Evolutionary conservation across 129 eudicot genomes (phyloP).

Genomic region (Saposhnikovia divaricata): DNA sequence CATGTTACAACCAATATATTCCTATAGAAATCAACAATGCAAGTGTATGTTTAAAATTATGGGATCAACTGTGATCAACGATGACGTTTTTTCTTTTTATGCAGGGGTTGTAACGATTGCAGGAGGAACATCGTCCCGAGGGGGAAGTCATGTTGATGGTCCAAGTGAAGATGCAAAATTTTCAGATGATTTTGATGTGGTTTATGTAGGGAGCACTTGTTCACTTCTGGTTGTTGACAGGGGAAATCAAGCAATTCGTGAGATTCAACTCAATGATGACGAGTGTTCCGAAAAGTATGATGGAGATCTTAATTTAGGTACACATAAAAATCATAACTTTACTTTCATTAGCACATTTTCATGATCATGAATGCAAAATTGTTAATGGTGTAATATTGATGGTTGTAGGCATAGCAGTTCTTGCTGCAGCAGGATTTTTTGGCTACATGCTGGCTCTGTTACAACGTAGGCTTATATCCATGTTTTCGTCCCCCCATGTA

Average conservation of each 20-base stretch:
- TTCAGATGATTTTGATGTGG: slow-evolving; percentile 81
- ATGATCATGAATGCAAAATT: not conserved
- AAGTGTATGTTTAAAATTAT: not conserved
- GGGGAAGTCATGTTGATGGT: slow-evolving; percentile 82
- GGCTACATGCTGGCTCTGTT: slow-evolving; percentile 89
- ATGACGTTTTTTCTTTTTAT: not conserved
- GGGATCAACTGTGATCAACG: not conserved
- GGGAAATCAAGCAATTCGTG: slow-evolving; percentile 93
- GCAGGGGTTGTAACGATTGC: slow-evolving; percentile 96
- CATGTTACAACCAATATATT: not conserved
- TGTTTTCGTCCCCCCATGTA: slow-evolving; percentile 55
- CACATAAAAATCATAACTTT: not conserved
- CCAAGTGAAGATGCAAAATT: slow-evolving; percentile 85
- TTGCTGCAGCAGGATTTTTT: slow-evolving; percentile 62
- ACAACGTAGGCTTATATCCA: slow-evolving; percentile 52
- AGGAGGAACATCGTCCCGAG: slow-evolving; percentile 65
- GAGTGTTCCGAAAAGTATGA: slow-evolving; percentile 74
- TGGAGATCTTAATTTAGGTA: slow-evolving; percentile 70
- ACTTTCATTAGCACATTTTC: not conserved
- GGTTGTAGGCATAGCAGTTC: slow-evolving; percentile 63
- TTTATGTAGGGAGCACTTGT: slow-evolving; percentile 64
- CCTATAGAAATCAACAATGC: not conserved
- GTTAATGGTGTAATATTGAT: not conserved
- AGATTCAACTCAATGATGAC: slow-evolving; percentile 72
- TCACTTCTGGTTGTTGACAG: slow-evolving; percentile 81